phyloP scores from a whole-genome alignment of 345 rosid species.

The Gossypium thurberi region DNA sequence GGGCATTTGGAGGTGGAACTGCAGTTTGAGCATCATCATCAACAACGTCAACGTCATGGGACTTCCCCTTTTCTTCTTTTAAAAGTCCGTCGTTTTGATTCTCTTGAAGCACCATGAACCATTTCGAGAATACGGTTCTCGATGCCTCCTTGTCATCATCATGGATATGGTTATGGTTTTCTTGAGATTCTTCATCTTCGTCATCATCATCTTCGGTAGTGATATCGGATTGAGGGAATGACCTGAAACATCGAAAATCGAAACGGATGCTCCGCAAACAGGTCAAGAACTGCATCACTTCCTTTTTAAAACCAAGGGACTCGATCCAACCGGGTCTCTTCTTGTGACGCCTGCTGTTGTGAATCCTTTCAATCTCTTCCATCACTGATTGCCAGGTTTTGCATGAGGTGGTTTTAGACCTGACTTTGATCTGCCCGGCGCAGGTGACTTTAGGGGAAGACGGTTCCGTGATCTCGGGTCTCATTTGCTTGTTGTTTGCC shows the following conservation, averaged over 20 bases:
- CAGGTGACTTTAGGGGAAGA: conserved; percentile 90
- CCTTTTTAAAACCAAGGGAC: conserved; percentile 64
- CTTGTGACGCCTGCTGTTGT: conserved; percentile 32
- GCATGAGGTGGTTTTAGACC: conserved; percentile 45
- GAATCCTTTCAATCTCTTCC: conserved; percentile 61
- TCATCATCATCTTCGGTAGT: conserved; percentile 33
- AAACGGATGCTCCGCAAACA: conserved; percentile 52
- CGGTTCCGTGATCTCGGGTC: conserved; percentile 52
- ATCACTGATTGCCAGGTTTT: conserved; percentile 76
- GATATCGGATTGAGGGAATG: conserved; percentile 44
- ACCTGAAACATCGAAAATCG: conserved; percentile 62
- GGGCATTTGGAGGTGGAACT: neutral
- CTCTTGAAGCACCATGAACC: conserved; percentile 74
- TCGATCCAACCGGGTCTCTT: conserved; percentile 38
- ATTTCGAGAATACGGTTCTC: conserved; percentile 60
- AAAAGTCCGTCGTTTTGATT: conserved; percentile 24
- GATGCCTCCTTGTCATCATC: conserved; percentile 28
- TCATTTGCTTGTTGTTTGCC: conserved; percentile 53
- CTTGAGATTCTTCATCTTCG: conserved; percentile 26
- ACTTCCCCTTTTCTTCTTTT: conserved; percentile 15
- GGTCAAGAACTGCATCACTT: conserved; percentile 58
- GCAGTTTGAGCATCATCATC: neutral
- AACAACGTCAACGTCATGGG: neutral
- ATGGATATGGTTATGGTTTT: neutral
- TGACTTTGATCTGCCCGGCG: conserved; percentile 86